Conservation (phyloP, 108 stramenopile genomes). For the Halocafeteria seosinensis region DNA sequence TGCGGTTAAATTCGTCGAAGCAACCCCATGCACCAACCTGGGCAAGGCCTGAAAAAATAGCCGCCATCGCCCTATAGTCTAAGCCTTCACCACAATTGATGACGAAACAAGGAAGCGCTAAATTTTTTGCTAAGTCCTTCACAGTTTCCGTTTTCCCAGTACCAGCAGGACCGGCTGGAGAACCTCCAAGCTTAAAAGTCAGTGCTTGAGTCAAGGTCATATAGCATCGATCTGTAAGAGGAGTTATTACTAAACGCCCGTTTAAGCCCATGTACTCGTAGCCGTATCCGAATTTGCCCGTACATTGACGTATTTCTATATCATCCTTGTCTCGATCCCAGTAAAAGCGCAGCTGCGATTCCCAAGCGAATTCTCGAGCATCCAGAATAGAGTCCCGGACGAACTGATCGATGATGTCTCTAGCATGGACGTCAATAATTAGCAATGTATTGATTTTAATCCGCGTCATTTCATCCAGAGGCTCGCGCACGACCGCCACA, state of each 20-base stretch:
- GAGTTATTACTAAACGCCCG: constrained; percentile 53
- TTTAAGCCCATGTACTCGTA: constrained; percentile 56
- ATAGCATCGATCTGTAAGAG: constrained; percentile 52
- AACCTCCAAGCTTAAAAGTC: constrained; percentile 49
- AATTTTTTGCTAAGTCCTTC: constrained; percentile 47
- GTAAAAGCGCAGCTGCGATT: constrained; percentile 50
- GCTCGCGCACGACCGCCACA: constrained; percentile 37
- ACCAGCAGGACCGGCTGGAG: constrained; percentile 52
- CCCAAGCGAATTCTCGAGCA: constrained; percentile 54
- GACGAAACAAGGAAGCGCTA: constrained; percentile 53
- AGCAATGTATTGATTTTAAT: constrained; percentile 52
- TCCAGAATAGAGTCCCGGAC: constrained; percentile 47
- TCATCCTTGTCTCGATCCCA: constrained; percentile 49
- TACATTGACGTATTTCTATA: constrained; percentile 44
- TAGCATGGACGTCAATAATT: constrained; percentile 52
- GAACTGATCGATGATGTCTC: constrained; percentile 49
- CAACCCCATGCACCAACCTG: constrained; percentile 56
- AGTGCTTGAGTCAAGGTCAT: constrained; percentile 55
- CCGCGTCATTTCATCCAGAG: constrained; percentile 29
- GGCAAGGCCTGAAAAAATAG: constrained; percentile 28
- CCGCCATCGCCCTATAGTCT: constrained; percentile 46
- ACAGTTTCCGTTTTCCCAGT: constrained; percentile 56
- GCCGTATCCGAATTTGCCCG: constrained; percentile 47
- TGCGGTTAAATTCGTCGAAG: constrained; percentile 61
- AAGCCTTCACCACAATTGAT: constrained; percentile 53